Evolutionary conservation across 352 stramenopile genomes (phyloP).

Genomic region (Globisporangium iwayamae): DNA sequence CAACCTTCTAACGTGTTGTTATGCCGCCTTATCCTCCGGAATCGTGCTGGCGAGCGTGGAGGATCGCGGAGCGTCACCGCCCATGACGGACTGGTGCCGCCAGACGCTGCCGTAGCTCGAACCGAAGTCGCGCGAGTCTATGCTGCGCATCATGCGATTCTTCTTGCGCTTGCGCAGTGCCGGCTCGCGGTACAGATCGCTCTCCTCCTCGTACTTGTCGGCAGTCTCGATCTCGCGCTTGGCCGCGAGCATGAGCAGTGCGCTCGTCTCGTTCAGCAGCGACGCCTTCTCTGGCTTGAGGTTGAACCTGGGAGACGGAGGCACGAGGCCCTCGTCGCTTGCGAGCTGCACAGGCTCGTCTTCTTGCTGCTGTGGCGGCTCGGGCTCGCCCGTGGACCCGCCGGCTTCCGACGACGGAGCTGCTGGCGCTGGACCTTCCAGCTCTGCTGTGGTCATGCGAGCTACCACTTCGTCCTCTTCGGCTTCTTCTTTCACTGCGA

Average conservation of each 20-base stretch:
- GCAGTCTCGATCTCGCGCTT: slow-evolving; percentile 29
- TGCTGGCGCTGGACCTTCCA: not conserved
- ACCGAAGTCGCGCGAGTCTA: slow-evolving; percentile 12
- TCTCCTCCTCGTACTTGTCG: slow-evolving; percentile 39
- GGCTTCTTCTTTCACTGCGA: slow-evolving; percentile 3
- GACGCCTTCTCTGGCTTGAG: slow-evolving; percentile 12
- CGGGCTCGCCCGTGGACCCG: slow-evolving; percentile 11
- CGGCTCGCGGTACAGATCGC: slow-evolving; percentile 71
- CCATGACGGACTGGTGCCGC: slow-evolving; percentile 4
- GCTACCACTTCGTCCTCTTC: not conserved
- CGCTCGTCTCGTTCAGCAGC: slow-evolving; percentile 25
- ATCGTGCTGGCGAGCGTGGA: slow-evolving; percentile 7
- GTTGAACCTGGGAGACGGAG: slow-evolving; percentile 8
- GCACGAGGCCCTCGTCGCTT: not conserved
- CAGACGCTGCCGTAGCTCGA: slow-evolving; percentile 18
- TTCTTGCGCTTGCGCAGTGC: slow-evolving; percentile 42
- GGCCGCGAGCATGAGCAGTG: slow-evolving; percentile 33
- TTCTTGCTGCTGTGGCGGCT: slow-evolving; percentile 8
- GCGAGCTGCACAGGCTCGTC: not conserved
- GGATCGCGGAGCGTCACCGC: not conserved
- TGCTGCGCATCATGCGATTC: slow-evolving; percentile 7
- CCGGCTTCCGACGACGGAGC: not conserved
- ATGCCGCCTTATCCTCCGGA: slow-evolving; percentile 4
- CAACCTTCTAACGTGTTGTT: not conserved
- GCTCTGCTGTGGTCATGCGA: not conserved